A percentile compares a stretch with the other conserved stretches of the same genome.
Conservation (phyloP, 768 basidiomycete species). For the Tricholoma sp. region DNA sequence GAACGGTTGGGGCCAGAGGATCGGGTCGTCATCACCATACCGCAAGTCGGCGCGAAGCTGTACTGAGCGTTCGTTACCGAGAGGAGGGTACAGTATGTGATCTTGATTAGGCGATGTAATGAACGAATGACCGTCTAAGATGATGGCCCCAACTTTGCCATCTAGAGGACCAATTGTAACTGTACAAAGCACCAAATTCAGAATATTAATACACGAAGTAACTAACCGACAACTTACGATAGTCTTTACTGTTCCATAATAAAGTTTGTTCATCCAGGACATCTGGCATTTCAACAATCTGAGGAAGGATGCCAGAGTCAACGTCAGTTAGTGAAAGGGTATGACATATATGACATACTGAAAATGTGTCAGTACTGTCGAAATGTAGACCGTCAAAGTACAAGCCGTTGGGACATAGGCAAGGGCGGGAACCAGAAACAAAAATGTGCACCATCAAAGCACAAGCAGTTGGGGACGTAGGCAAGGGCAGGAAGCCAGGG, state of each 20-base stretch:
- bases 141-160: neutral
- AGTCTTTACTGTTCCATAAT: neutral
- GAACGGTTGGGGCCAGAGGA: constrained; percentile 11
- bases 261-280: neutral
- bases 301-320: neutral
- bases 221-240: neutral
- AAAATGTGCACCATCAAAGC: too few relatives aligned
- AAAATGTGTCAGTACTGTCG: neutral
- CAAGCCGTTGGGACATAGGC: too few relatives aligned
- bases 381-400: too few relatives aligned
- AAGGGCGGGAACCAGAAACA: neutral
- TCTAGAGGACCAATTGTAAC: neutral
- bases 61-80: neutral
- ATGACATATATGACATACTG: neutral
- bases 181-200: neutral
- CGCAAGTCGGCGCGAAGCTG: constrained; percentile 6
- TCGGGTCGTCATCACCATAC: constrained; percentile 9
- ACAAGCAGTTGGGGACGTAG: too few relatives aligned
- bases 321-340: neutral
- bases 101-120: neutral
- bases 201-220: neutral
- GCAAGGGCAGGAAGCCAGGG: too few relatives aligned
- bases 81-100: neutral
- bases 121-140: neutral
- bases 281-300: neutral